Evolutionary conservation across 148 eudicot species (phyloP).

Genomic region (Hydrangea macrophylla): DNA sequence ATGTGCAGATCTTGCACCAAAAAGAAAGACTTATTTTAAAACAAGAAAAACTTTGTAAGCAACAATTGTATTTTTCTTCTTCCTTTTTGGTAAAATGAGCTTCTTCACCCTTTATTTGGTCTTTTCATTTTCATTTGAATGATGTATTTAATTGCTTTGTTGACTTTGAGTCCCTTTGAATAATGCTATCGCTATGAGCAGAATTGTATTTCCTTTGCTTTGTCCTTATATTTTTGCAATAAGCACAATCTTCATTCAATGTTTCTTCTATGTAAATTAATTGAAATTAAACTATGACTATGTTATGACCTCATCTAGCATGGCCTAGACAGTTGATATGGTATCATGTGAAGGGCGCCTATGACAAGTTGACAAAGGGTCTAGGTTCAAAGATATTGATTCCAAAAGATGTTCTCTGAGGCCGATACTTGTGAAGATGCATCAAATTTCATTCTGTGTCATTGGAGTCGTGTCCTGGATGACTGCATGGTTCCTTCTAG

Average conservation of each 20-base stretch:
- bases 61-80: too few relatives aligned
- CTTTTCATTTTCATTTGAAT: too few relatives aligned
- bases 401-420: neutral
- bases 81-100: too few relatives aligned
- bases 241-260: neutral
- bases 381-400: neutral
- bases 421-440: neutral
- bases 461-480: neutral
- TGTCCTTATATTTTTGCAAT: neutral
- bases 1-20: too few relatives aligned
- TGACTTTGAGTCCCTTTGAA: neutral
- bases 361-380: neutral
- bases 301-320: neutral
- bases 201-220: neutral
- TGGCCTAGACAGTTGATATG: neutral
- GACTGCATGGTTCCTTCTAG: neutral
- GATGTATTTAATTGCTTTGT: neutral
- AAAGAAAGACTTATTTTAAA: too few relatives aligned
- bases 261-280: too few relatives aligned
- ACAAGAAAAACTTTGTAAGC: too few relatives aligned
- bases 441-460: neutral
- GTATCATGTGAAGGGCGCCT: neutral
- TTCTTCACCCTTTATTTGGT: too few relatives aligned
- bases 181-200: too few relatives aligned
- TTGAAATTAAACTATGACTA: neutral